phyloP scores from a whole-genome alignment of 2,329 filamentous ascomycete genomes.

The Aspergillus persii region DNA sequence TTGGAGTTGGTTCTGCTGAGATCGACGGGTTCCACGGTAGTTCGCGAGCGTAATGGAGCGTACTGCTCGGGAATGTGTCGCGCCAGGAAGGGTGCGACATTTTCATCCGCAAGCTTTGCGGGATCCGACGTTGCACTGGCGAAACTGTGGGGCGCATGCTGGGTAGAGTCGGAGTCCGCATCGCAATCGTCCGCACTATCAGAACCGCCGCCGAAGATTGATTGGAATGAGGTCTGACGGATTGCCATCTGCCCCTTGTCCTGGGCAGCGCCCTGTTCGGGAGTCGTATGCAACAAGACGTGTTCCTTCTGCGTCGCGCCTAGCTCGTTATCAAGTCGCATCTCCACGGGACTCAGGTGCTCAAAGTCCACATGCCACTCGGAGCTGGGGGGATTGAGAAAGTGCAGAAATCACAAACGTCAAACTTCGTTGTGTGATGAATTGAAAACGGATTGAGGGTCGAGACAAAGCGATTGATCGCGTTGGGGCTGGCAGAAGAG shows the following conservation, averaged over 20 bases:
- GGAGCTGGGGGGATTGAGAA: not conserved
- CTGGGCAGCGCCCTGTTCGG: not conserved
- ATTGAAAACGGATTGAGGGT: not conserved
- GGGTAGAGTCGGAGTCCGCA: conserved; percentile 22
- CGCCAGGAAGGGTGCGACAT: conserved; percentile 82
- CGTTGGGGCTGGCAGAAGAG: no score
- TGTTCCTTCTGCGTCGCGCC: conserved; percentile 1
- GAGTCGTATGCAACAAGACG: not conserved
- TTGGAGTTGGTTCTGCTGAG: conserved; percentile 65
- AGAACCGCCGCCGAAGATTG: conserved; percentile 22
- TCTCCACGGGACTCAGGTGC: not conserved
- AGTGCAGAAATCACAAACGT: not conserved
- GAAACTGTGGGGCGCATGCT: conserved; percentile 24
- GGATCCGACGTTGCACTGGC: conserved; percentile 42
- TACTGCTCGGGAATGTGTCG: conserved; percentile 90
- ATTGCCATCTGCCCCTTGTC: not conserved
- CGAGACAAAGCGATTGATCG: not conserved
- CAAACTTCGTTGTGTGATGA: not conserved
- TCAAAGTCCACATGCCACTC: not conserved
- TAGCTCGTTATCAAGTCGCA: not conserved
- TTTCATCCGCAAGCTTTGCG: conserved; percentile 68
- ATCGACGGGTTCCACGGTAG: conserved; percentile 35
- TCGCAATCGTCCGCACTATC: conserved; percentile 16
- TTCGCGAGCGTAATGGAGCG: conserved; percentile 63
- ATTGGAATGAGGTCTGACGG: conserved; percentile 14